Evolutionary conservation across 805 yeast species (phyloP), one percentile per base, ranked within the genome.

Genomic region (Myxozyma mucilagina): DNA sequence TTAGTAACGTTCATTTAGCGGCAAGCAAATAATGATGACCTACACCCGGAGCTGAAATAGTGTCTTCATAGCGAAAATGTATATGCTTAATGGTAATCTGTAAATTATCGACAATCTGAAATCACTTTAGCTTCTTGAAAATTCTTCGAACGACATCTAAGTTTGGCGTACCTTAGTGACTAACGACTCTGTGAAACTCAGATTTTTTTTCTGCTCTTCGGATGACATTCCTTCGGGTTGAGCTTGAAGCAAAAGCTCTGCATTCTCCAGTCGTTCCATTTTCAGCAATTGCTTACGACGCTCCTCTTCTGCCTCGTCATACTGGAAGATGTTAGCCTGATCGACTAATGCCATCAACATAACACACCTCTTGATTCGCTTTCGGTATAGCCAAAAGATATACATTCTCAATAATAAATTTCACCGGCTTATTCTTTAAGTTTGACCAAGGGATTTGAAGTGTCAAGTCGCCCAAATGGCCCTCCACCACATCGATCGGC

Each of bases 381-480:
- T 85, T 84, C 1, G 98, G 97, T 1, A 86, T 78, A 0, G 96
- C 96, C 39, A 96, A 78, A 32, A 94, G 72, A 68, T 87, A 91
- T 11, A 91, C 93, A 72, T 94, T 94, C 68, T 94, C 93, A 60
- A 94, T 87, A 11, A 84, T 78, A 13, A 94, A 83, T 72, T 89
- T 90, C 7, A 93, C 98, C 0, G 99, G 98, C 70, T 92, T 89
- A 20, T 89, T 86, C 71, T 92, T 92, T 66, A 96, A 78, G 70
- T 91, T 94, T 0, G 97, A 87, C 97, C 98, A 96, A 0, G 99
- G 99, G 42, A 94, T 93, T 71, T 89, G 97, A 57, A 94, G 76
- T 0, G 96, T 87, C 65, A 94, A 79, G 67, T 87, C 89, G 1
- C 98, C 99, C 60, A 94, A 74, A 71, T 89, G 90, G 44, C 99